These are phyloP conservation scores for Phytopythium ostracodes DNA, from an alignment of 352 stramenopile species.

Conservation along the genomic window DNA sequence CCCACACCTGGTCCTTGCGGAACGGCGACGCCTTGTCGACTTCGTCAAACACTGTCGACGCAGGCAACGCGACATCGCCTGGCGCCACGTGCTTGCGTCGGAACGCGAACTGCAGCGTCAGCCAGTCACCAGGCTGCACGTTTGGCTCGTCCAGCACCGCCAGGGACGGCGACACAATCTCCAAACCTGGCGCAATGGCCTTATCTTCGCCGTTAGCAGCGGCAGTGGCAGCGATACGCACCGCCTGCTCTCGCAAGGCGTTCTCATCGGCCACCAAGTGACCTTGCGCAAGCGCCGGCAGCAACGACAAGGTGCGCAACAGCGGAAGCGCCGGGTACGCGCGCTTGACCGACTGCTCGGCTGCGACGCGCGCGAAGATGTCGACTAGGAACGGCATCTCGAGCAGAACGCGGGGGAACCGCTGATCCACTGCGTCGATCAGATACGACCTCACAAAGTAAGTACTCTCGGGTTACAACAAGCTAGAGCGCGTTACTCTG, in stretches of 20 bases:
- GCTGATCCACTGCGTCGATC: constrained; percentile 37
- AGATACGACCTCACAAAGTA: neutral
- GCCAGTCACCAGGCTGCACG: constrained; percentile 71
- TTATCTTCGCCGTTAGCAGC: constrained; percentile 10
- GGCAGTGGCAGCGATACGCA: constrained; percentile 22
- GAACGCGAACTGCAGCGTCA: constrained; percentile 61
- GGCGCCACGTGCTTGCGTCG: constrained; percentile 42
- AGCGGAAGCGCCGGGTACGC: constrained; percentile 53
- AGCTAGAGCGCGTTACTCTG: neutral
- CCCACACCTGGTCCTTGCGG: constrained; percentile 72
- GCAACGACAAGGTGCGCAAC: constrained; percentile 49
- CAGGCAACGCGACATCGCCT: constrained; percentile 39
- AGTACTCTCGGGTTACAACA: neutral
- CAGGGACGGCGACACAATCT: constrained; percentile 32
- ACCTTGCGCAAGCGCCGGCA: constrained; percentile 70
- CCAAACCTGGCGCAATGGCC: constrained; percentile 6
- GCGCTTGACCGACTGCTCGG: constrained; percentile 65
- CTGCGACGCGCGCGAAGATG: constrained; percentile 58
- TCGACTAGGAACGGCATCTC: constrained; percentile 78
- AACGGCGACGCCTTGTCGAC: constrained; percentile 63
- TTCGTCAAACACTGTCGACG: constrained; percentile 67
- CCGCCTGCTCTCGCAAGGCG: constrained; percentile 53
- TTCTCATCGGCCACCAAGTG: constrained; percentile 60
- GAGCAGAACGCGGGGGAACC: constrained; percentile 63
- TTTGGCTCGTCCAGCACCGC: constrained; percentile 61